Conservation (phyloP, 225 moss, liverwort and hornwort species). For the Bryoerythrophyllum caledonicum region DNA sequence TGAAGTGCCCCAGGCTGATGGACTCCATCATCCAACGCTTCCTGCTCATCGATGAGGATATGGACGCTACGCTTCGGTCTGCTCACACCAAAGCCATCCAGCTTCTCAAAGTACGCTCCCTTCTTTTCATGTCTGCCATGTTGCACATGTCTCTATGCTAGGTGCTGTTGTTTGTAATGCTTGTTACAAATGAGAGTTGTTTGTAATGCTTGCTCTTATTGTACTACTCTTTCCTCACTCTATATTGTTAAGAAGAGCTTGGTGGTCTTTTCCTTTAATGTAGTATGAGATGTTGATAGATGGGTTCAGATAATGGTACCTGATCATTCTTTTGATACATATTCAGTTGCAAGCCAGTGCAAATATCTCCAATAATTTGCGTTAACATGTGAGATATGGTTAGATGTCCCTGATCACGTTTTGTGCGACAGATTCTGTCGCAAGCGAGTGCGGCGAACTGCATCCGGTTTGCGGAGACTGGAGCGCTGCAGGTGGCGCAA, state of each 20-base stretch:
- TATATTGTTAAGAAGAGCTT: too few relatives aligned
- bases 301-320: too few relatives aligned
- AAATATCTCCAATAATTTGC: too few relatives aligned
- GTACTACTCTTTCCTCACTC: too few relatives aligned
- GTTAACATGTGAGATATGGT: too few relatives aligned
- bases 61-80: constrained; percentile 47
- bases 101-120: constrained; percentile 65
- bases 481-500: constrained; percentile 65
- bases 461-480: constrained; percentile 64
- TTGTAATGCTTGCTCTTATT: too few relatives aligned
- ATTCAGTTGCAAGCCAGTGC: too few relatives aligned
- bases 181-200: background rate
- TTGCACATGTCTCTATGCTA: background rate
- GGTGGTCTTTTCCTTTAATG: too few relatives aligned
- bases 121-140: background rate
- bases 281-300: too few relatives aligned
- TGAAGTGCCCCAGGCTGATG: constrained; percentile 74
- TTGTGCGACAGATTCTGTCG: constrained; percentile 56
- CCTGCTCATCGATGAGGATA: constrained; percentile 52
- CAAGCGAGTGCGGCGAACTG: constrained; percentile 67
- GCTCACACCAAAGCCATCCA: constrained; percentile 66
- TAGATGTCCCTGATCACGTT: background rate
- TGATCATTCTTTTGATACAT: too few relatives aligned
- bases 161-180: background rate
- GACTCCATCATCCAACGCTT: constrained; percentile 70